phyloP scores from a whole-genome alignment of 2,329 filamentous ascomycete species.

The Colletotrichum brevisporum region DNA sequence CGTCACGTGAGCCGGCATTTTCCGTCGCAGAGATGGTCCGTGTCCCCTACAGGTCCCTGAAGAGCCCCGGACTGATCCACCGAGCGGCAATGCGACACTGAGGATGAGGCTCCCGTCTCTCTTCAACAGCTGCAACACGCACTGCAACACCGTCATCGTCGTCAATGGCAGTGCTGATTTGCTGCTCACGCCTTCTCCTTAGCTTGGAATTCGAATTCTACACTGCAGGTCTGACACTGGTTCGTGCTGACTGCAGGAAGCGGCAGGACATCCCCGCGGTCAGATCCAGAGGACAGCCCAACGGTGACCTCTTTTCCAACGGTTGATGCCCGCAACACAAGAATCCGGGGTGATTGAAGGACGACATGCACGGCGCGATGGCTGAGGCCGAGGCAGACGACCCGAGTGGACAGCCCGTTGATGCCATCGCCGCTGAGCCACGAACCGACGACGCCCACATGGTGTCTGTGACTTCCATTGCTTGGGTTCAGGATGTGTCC shows the following conservation, averaged over 20 bases:
- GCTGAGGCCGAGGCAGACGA: neutral
- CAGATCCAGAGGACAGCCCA: conserved; percentile 13
- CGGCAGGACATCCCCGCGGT: conserved; percentile 2
- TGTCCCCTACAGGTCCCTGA: neutral
- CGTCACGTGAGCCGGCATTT: conserved; percentile 15
- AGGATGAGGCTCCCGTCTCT: too few species aligned
- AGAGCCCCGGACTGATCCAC: neutral
- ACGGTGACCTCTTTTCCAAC: conserved; percentile 2
- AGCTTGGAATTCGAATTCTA: neutral
- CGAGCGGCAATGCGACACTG: too few species aligned
- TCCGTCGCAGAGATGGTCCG: neutral
- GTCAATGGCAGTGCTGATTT: neutral
- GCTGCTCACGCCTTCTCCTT: neutral
- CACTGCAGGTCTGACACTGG: neutral
- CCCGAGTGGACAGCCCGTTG: conserved; percentile 23
- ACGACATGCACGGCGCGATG: conserved; percentile 14
- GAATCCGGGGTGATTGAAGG: neutral
- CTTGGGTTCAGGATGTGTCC: neutral
- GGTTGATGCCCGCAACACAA: neutral
- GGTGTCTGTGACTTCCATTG: neutral
- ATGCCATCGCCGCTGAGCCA: conserved; percentile 27
- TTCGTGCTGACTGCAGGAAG: conserved; percentile 1
- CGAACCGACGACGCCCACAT: conserved; percentile 21
- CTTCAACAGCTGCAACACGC: neutral
- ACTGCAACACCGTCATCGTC: neutral